A percentile compares a stretch with the other conserved stretches of the same genome.
phyloP scores from a whole-genome alignment of 2,329 filamentous ascomycete genomes.

The Neocucurbitaria cava region DNA sequence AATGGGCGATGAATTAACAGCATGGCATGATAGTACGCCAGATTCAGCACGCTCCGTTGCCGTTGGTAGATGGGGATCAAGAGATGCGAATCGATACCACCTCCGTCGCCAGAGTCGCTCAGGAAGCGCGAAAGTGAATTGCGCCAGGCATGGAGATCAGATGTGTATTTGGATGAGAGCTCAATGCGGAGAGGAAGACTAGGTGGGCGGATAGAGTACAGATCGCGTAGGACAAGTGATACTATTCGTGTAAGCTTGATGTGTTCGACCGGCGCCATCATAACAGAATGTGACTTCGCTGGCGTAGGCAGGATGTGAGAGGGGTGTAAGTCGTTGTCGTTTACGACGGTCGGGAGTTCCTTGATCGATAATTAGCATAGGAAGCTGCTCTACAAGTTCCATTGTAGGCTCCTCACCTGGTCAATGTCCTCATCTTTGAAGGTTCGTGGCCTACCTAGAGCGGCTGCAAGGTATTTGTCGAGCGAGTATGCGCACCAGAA shows the following conservation, averaged over 20 bases:
- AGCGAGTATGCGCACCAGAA: conserved; percentile 70
- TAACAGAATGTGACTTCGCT: conserved; percentile 46
- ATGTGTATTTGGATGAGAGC: conserved; percentile 52
- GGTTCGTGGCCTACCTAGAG: conserved; percentile 66
- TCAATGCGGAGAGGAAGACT: conserved; percentile 41
- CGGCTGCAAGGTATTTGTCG: conserved; percentile 69
- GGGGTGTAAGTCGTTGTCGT: conserved; percentile 41
- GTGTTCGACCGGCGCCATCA: conserved; percentile 56
- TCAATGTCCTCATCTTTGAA: conserved; percentile 71
- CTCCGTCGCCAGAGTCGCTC: conserved; percentile 42
- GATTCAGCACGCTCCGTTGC: conserved; percentile 61
- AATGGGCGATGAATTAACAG: conserved; percentile 65
- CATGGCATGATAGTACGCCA: conserved; percentile 63
- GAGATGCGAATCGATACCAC: conserved; percentile 50
- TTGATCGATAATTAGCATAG: conserved; percentile 23
- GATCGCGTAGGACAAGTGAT: conserved; percentile 53
- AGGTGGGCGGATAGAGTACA: conserved; percentile 52
- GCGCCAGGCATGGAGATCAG: conserved; percentile 56
- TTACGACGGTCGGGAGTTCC: conserved; percentile 45
- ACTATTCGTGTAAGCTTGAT: conserved; percentile 55
- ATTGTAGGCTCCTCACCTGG: conserved; percentile 52
- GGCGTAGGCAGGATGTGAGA: conserved; percentile 37
- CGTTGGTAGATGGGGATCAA: conserved; percentile 59
- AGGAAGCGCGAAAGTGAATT: conserved; percentile 54
- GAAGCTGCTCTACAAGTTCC: background rate